Base-by-base conservation (phyloP, 768 basidiomycete genomes). In the Erythrobasidium yunnanense region DNA sequence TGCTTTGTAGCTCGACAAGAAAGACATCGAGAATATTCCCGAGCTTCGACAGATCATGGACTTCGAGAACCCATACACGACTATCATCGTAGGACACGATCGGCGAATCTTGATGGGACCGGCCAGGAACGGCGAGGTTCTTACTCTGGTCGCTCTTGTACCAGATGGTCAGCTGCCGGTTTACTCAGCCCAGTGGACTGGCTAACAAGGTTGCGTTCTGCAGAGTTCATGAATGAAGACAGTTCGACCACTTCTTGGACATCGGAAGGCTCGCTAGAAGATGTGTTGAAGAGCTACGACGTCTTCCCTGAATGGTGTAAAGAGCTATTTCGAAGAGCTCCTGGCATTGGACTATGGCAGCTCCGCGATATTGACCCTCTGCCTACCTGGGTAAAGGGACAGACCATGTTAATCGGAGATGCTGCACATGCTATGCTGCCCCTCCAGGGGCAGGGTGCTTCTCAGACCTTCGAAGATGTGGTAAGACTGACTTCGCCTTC, bases 361-460 rank as follows among this genome's bases (percentile, higher is more conserved):
- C 32, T 63, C 20, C 15, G 62, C 2, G 17, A 27, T 29, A 17
- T 52, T 49, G 65, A 66, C 33, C 65, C 65, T 15, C 50, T 66
- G 25, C 42, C 65, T 4, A 66, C 29, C 25, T 66, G 65, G 65
- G 65, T 66, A 18, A 66, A 66, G 22, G 54, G 54, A 6, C 30
- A 23, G 42, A 62, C 55, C 22, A 66, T 66, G 50, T 20, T 66
- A 15, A 56, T 66, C 25, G 65, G 65, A 2, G 65, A 66, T 45
- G 65, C 65, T 38, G 65, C 65, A n/a, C 65, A 66, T 32, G 65
- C 65, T 1, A 66, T 66, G 65, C 54, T 66, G 32, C 65, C 65
- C 7, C 32, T 57, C 17, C 65, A 66, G 54, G 65, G 65, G 7
- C 65, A 66, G 42, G 65, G 65, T 22, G 65, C 65, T 5, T 66